Conservation (phyloP, 2,329 filamentous ascomycete species). For the Colletotrichum limetticola region DNA sequence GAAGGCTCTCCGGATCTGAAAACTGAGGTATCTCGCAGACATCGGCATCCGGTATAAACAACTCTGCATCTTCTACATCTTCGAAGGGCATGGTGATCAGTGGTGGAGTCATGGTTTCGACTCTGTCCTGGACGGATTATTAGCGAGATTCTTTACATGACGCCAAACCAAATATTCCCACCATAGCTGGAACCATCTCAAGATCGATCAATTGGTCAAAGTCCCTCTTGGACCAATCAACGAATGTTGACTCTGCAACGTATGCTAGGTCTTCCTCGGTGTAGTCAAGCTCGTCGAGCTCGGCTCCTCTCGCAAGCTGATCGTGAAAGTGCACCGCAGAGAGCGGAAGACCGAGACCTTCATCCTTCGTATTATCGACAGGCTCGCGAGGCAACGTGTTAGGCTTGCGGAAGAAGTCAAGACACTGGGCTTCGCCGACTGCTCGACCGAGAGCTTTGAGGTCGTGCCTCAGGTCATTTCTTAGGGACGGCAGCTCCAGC, state of each 20-base stretch:
- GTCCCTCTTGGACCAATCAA: neutral
- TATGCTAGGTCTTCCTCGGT: slow-evolving; percentile 12
- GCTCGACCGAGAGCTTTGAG: neutral
- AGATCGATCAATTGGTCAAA: slow-evolving; percentile 7
- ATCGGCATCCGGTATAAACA: slow-evolving; percentile 37
- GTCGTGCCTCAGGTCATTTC: slow-evolving; percentile 21
- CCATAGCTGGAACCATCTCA: neutral
- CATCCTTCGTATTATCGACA: slow-evolving; percentile 31
- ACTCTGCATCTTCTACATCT: slow-evolving; percentile 14
- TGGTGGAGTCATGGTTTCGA: neutral
- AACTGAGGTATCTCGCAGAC: slow-evolving; percentile 41
- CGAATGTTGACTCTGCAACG: slow-evolving; percentile 1
- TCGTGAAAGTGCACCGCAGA: slow-evolving; percentile 19
- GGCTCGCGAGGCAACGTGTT: slow-evolving; percentile 24
- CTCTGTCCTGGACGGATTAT: slow-evolving; percentile 23
- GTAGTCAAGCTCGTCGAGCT: slow-evolving; percentile 19
- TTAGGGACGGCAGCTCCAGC: slow-evolving; percentile 23
- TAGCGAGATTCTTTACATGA: neutral
- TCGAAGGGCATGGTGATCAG: neutral
- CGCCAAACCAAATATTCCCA: neutral
- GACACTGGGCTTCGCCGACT: neutral
- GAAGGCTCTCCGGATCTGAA: slow-evolving; percentile 45
- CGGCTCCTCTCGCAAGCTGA: slow-evolving; percentile 18
- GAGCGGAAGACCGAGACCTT: slow-evolving; percentile 21
- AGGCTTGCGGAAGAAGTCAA: slow-evolving; percentile 17